Evolutionary conservation across 352 stramenopile species (phyloP).

Genomic region (Pythium pyrilobum): DNA sequence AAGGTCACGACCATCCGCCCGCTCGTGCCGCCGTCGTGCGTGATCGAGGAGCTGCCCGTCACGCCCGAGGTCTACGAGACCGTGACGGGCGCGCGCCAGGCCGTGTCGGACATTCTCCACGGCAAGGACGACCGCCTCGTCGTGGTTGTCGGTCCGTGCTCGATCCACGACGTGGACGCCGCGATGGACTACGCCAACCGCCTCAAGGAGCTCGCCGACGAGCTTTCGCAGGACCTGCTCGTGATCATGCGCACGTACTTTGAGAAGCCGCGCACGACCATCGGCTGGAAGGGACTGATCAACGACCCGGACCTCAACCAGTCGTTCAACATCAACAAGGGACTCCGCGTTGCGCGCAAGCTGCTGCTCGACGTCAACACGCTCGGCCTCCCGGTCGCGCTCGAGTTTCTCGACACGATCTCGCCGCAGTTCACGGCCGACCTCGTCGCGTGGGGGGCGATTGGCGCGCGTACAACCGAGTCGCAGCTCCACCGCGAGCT

Average conservation of each 20-base stretch:
- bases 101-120: conserved; percentile 57
- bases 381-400: conserved; percentile 63
- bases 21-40: conserved; percentile 57
- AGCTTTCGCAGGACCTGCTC: conserved; percentile 59
- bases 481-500: conserved; percentile 80
- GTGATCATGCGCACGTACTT: conserved; percentile 88
- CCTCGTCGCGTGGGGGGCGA: conserved; percentile 77
- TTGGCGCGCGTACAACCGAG: conserved; percentile 80
- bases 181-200: conserved; percentile 69
- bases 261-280: conserved; percentile 79
- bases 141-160: conserved; percentile 75
- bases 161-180: conserved; percentile 74
- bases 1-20: conserved; percentile 70
- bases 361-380: conserved; percentile 80
- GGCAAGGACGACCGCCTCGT: conserved; percentile 65
- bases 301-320: conserved; percentile 82
- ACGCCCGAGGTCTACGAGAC: conserved; percentile 65
- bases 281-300: conserved; percentile 84
- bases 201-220: conserved; percentile 46
- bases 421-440: conserved; percentile 76
- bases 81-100: conserved; percentile 41
- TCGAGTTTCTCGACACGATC: conserved; percentile 84
- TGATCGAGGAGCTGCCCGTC: conserved; percentile 70
- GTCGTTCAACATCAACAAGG: conserved; percentile 89
- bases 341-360: conserved; percentile 76